Percentiles rank a stretch among this genome's conserved stretches.
Conservation (phyloP, 2,329 filamentous ascomycete species). For the Purpureocillium lavendulum region DNA sequence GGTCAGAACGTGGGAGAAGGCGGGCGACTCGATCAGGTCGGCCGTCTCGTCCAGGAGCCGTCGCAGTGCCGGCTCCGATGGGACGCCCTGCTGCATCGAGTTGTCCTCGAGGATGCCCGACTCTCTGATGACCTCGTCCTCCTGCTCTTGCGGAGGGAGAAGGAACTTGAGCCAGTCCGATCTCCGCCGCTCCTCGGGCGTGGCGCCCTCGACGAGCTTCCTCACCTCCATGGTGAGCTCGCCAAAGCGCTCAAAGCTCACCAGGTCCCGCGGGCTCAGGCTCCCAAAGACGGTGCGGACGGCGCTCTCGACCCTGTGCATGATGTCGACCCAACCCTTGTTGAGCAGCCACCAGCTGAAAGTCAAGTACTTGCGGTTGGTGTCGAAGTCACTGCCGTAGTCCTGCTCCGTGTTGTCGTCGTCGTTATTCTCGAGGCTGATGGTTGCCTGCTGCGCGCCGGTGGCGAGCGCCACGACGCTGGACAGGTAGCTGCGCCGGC, state of each 20-base stretch:
- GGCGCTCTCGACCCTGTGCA: constrained; percentile 72
- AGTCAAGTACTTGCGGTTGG: constrained; percentile 87
- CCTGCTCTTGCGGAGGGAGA: constrained; percentile 69
- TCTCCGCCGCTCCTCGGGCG: constrained; percentile 28
- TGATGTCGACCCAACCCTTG: constrained; percentile 75
- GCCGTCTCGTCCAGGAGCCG: constrained; percentile 91
- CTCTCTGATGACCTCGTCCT: constrained; percentile 76
- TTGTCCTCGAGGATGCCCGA: constrained; percentile 65
- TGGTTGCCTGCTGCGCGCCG: constrained; percentile 63
- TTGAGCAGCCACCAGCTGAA: constrained; percentile 98
- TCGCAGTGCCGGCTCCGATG: constrained; percentile 55
- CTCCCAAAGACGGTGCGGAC: constrained; percentile 86
- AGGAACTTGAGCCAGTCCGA: constrained; percentile 75
- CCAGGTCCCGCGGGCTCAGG: constrained; percentile 79
- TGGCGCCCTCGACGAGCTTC: constrained; percentile 68
- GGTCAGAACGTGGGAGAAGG: constrained; percentile 79
- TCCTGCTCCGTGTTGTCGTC: constrained; percentile 75
- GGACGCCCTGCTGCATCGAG: constrained; percentile 21
- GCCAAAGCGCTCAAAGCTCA: constrained; percentile 72
- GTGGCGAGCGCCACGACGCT: constrained; percentile 88
- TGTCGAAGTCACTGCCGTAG: constrained; percentile 91
- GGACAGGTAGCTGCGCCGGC: constrained; percentile 88
- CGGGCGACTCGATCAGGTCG: constrained; percentile 88
- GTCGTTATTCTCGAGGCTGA: constrained; percentile 87
- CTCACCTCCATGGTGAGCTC: constrained; percentile 77